These are phyloP conservation scores for Lotus japonicus DNA, from an alignment of 306 rosid genomes.

Conservation along the genomic window DNA sequence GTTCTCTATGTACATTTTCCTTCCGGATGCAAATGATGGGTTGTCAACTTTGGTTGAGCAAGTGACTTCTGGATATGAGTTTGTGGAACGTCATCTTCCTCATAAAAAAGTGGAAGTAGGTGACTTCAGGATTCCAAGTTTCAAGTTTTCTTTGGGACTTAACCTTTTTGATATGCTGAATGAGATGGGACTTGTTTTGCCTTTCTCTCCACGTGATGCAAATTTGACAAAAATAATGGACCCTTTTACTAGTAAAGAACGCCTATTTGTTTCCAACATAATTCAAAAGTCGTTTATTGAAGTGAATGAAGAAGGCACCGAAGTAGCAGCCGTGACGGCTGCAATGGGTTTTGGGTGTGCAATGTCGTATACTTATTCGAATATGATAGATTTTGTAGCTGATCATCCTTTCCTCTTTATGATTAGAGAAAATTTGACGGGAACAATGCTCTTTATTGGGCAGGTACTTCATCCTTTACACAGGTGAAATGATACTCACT, in stretches of 20 bases:
- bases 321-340: no score
- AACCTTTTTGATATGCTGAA: conserved; percentile 44
- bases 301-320: conserved; percentile 92
- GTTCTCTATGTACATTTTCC: conserved; percentile 36
- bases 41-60: conserved; percentile 53
- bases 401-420: no score
- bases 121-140: conserved; percentile 57
- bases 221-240: conserved; percentile 75
- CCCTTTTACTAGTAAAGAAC: conserved; percentile 17
- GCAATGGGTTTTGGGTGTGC: no score
- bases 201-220: conserved; percentile 33
- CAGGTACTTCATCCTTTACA: no score
- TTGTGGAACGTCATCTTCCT: conserved; percentile 53
- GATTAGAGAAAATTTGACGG: no score
- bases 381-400: no score
- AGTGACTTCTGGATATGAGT: no score
- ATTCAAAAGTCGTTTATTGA: conserved; percentile 64
- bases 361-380: no score
- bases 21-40: conserved; percentile 60
- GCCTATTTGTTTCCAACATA: conserved; percentile 44
- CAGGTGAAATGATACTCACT: no score
- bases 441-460: no score
- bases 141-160: conserved; percentile 63
- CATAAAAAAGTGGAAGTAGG: conserved; percentile 35
- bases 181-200: conserved; percentile 62